Percentiles rank a stretch among this genome's conserved stretches.
These are phyloP conservation scores for Phytophthora tubulina DNA, from an alignment of 352 stramenopile genomes.

Conservation along the genomic window DNA sequence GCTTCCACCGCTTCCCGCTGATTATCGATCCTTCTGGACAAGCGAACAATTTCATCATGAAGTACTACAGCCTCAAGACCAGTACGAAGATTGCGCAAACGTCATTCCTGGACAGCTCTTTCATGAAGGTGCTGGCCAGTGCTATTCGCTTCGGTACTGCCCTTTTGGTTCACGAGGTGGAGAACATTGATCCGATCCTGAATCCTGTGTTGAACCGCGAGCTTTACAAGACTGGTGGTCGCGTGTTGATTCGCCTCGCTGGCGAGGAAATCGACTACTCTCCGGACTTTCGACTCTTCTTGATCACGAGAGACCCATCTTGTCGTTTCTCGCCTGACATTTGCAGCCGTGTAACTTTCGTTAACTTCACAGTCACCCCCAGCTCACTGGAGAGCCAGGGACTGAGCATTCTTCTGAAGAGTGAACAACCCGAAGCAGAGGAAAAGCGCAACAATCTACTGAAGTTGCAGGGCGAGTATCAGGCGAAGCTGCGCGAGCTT, in stretches of 20 bases:
- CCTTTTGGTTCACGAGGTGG: slow-evolving; percentile 99
- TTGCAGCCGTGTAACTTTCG: slow-evolving; percentile 98
- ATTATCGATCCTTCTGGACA: slow-evolving; percentile 99
- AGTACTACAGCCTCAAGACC: slow-evolving; percentile 94
- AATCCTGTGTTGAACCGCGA: slow-evolving; percentile 99
- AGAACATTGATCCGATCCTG: slow-evolving; percentile 99
- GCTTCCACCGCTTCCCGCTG: slow-evolving; percentile 97
- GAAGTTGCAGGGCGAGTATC: slow-evolving; percentile 99
- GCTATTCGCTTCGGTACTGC: slow-evolving; percentile 99
- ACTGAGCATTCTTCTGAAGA: slow-evolving; percentile 96
- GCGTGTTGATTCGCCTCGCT: slow-evolving; percentile 97
- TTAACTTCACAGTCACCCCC: slow-evolving; percentile 99
- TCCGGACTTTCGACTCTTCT: slow-evolving; percentile 98
- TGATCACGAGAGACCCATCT: slow-evolving; percentile 98
- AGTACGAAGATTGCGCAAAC: slow-evolving; percentile 97
- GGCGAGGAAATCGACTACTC: slow-evolving; percentile 99
- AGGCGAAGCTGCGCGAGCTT: slow-evolving; percentile 96
- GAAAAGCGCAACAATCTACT: slow-evolving; percentile 96
- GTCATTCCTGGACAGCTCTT: slow-evolving; percentile 99
- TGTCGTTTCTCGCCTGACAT: slow-evolving; percentile 99
- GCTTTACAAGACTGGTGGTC: slow-evolving; percentile 98
- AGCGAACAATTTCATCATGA: slow-evolving; percentile 98
- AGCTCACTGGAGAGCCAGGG: slow-evolving; percentile 98
- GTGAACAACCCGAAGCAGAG: slow-evolving; percentile 98
- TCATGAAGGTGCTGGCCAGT: slow-evolving; percentile 99